phyloP scores from a whole-genome alignment of 2,329 filamentous ascomycete species.

The Fusarium paranaense region DNA sequence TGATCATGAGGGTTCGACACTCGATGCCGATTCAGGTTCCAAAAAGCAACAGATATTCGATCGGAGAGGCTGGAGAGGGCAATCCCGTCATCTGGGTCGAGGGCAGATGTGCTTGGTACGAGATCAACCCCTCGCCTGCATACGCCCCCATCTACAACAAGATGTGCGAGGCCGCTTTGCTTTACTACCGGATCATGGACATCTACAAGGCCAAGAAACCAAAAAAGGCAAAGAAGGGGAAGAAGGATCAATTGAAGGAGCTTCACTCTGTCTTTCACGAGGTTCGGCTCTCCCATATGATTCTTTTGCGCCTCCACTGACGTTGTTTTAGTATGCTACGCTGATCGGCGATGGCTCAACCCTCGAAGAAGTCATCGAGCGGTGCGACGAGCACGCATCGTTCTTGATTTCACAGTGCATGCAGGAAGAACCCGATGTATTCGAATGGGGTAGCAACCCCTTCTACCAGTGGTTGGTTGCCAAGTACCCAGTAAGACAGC shows the following conservation, averaged over 20 bases:
- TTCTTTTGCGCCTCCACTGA: neutral
- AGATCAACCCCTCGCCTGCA: slow-evolving; percentile 67
- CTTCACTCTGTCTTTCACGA: slow-evolving; percentile 49
- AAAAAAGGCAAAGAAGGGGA: slow-evolving; percentile 46
- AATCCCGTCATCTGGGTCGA: slow-evolving; percentile 72
- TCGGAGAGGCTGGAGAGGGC: slow-evolving; percentile 62
- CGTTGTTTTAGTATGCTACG: slow-evolving; percentile 59
- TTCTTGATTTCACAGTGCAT: slow-evolving; percentile 66
- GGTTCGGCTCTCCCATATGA: slow-evolving; percentile 28
- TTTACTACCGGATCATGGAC: slow-evolving; percentile 73
- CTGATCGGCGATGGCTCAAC: slow-evolving; percentile 64
- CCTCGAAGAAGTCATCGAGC: slow-evolving; percentile 59
- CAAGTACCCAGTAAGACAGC: slow-evolving; percentile 53
- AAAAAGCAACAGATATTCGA: slow-evolving; percentile 62
- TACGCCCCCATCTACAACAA: slow-evolving; percentile 68
- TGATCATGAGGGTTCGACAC: slow-evolving; percentile 47
- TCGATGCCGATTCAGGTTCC: slow-evolving; percentile 64
- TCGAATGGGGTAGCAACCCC: slow-evolving; percentile 58
- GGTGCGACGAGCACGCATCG: slow-evolving; percentile 60
- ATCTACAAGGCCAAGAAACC: slow-evolving; percentile 58
- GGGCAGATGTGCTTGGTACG: slow-evolving; percentile 73
- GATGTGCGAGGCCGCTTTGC: slow-evolving; percentile 71
- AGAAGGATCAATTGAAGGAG: slow-evolving; percentile 45
- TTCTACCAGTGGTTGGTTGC: slow-evolving; percentile 63
- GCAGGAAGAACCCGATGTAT: slow-evolving; percentile 48